Evolutionary conservation across 495 filamentous ascomycete genomes (phyloP), one percentile per base, ranked within the genome.

Genomic region (Tuber indicum): DNA sequence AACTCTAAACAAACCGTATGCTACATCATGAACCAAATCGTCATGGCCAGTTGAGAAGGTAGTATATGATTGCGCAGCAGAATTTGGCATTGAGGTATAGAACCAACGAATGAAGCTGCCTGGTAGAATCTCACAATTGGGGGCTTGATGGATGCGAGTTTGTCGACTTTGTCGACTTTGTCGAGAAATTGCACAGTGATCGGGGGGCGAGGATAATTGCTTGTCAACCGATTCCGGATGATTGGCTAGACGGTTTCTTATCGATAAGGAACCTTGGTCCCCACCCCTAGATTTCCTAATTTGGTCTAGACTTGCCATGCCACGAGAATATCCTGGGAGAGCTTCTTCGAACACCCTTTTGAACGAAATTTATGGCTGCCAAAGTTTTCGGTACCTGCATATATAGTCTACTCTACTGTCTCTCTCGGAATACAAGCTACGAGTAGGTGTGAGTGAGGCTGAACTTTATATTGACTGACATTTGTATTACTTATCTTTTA

Each of bases 1-100:
- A 66, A 36, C 58, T 78, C 36, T 49, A 44, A 72, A 80, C 72
- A 73, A 81, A 83, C 82, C 90, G 82, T 90, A 91, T 46, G 88
- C 89, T 45, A 91, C 87, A 47, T 90, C 89, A 77, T 91, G 88
- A 19, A 92, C 89, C 47, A 92, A 86, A 79, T 93, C 91, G 75
- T 88, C 86, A 84, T 92, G 91, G 76, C 90, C 90, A 21, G 82
- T 83, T 9, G 82, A 72, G 71, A 83, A 83, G 41, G 80, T 75
- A 69, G 80, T 80, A 71, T 80, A 80, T 47, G 71, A 79, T 36
- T 77, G 62, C 72, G 75, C 62, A 26, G 58, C 47, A 9, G 71
- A 47, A 32, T 32, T 5, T 66, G 71, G 36, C 71, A 72, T 72
- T 21, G 71, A 45, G 2, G 8, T 23, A 36, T 36, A 66, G 26